These are phyloP conservation scores for Nemania bipapillata DNA, from an alignment of 2,329 filamentous ascomycete species.

Conservation along the genomic window DNA sequence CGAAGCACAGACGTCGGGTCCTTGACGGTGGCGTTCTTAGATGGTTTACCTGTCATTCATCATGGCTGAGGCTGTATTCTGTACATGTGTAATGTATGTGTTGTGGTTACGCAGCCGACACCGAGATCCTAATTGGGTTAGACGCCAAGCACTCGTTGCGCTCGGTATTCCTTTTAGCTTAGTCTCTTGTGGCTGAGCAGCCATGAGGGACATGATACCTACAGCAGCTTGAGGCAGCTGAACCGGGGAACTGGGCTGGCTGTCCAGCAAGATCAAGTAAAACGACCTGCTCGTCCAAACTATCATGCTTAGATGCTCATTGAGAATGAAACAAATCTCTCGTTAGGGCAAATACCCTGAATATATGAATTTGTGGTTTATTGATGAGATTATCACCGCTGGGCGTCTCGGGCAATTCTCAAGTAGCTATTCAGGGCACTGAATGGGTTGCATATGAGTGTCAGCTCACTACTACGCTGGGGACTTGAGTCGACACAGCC, in stretches of 20 bases:
- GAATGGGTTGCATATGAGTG: neutral
- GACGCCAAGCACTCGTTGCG: slow-evolving; percentile 37
- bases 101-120: slow-evolving; percentile 27
- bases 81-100: neutral
- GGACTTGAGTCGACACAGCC: slow-evolving; percentile 2
- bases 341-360: neutral
- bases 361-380: neutral
- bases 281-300: slow-evolving; percentile 7
- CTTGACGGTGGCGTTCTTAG: neutral
- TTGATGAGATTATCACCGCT: neutral
- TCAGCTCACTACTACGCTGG: neutral
- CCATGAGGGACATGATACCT: neutral
- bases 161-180: slow-evolving; percentile 50
- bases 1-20: neutral
- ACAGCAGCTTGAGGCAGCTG: no score
- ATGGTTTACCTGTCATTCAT: neutral
- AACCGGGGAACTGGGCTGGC: neutral
- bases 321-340: neutral
- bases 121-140: slow-evolving; percentile 44
- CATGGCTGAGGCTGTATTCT: slow-evolving; percentile 13
- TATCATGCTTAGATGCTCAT: neutral
- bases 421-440: neutral
- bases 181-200: slow-evolving; percentile 40
- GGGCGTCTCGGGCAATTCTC: neutral
- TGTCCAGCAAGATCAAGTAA: slow-evolving; percentile 9